Base-by-base conservation (phyloP, 768 basidiomycete species). In the Russula dissimulans region DNA sequence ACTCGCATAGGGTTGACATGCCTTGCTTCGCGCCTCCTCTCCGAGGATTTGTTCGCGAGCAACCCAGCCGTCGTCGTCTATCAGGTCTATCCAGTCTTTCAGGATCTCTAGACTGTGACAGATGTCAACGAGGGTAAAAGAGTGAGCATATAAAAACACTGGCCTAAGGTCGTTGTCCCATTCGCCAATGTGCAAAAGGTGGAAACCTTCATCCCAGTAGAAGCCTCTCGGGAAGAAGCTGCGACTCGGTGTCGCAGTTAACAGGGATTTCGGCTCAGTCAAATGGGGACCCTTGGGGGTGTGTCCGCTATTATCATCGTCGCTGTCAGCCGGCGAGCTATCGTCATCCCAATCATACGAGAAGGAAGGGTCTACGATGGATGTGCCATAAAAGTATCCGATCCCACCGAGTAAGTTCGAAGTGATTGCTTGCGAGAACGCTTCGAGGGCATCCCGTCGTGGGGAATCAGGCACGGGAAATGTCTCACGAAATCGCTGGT, bases 161-260 rank as follows among this genome's bases (percentile, higher is more conserved):
- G 60, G 84, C 85, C 84, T 85, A 56, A 97, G 82, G 67, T 91
- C 92, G 60, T 87, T 92, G 68, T 98, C 95, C 89, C 89, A 95
- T 67, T 86, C 84, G 17, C 92, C 92, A 47, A 98, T 90, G 65
- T 95, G 86, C 38, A 93, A 73, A 34, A 97, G 74, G 73, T 98
- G 95, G 78, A 98, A 98, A 1, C 95, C 95, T 73, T 98, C 95
- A 71, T 98, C 95, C 95, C 95, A 98, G 72, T 98, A 98, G 73
- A 98, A 98, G 17, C 95, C 95, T 70, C 95, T 79, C 0, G 95
- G 95, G 78, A 98, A 98, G 77, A 98, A 98, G 66, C 92, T 93
- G 39, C 95, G 80, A 69, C 93, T 95, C 4, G 95, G 95, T 0
- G 95, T 98, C 1, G 91, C 94, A 8, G 95, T 95, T 64, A 97